These are phyloP conservation scores for Fomitopsis betulina DNA, from an alignment of 1,284 basidiomycete genomes.

Conservation along the genomic window DNA sequence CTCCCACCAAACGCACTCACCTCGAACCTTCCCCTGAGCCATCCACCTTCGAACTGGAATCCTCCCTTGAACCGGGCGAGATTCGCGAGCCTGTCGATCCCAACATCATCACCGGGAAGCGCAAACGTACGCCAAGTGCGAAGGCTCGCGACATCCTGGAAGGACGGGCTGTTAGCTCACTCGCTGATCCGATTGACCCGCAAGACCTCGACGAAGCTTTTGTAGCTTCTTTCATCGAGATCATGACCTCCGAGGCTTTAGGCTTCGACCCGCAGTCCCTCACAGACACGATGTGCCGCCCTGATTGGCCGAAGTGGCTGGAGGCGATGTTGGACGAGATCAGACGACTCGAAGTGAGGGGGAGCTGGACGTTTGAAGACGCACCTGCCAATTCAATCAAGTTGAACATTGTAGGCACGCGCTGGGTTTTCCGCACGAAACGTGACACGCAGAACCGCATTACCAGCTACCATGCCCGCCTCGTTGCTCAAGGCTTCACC, in stretches of 20 bases:
- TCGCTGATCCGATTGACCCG: not conserved
- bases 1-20: too few relatives aligned
- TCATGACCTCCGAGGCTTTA: constrained; percentile 1
- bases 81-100: constrained; percentile 1
- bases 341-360: not conserved
- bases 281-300: constrained; percentile 16
- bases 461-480: constrained; percentile 26
- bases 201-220: not conserved
- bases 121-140: not conserved
- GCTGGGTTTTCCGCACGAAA: constrained; percentile 31
- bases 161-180: not conserved
- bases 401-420: constrained; percentile 21
- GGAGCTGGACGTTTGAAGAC: constrained; percentile 4
- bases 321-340: not conserved
- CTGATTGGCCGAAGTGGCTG: constrained; percentile 8
- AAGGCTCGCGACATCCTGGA: not conserved
- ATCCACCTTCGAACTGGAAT: not conserved
- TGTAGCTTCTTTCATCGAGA: not conserved
- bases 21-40: too few relatives aligned
- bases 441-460: constrained; percentile 22
- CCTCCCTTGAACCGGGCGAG: not conserved
- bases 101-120: constrained; percentile 1
- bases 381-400: constrained; percentile 6
- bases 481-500: constrained; percentile 34
- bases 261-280: constrained; percentile 14